Percentiles rank a stretch among this genome's conserved stretches.
Conservation (phyloP, 495 filamentous ascomycete species). For the Chaetomium tenue region DNA sequence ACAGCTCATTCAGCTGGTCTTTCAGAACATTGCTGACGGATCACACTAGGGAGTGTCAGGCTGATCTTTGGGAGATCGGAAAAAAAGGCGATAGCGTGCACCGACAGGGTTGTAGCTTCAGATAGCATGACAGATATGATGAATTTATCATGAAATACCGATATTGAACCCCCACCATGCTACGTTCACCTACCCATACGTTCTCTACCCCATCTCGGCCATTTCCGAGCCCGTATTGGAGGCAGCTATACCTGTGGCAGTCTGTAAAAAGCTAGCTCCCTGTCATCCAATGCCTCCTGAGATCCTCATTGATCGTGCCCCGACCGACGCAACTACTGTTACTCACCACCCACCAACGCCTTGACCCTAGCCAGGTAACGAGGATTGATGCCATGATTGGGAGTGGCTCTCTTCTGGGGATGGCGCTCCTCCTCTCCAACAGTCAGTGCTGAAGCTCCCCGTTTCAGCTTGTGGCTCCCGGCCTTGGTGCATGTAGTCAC, state of each 20-base stretch:
- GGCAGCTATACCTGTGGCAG: neutral
- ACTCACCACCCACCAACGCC: slow-evolving; percentile 5
- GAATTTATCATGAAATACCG: slow-evolving; percentile 6
- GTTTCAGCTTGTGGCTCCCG: neutral
- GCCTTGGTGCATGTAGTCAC: slow-evolving; percentile 6
- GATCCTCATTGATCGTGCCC: neutral
- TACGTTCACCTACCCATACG: too few relatives aligned
- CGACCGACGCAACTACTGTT: neutral
- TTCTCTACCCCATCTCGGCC: too few relatives aligned
- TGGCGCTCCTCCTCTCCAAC: neutral
- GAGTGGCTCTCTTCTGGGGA: neutral
- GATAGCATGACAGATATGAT: slow-evolving; percentile 25
- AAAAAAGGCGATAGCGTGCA: slow-evolving; percentile 24
- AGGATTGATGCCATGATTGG: neutral
- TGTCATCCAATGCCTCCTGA: neutral
- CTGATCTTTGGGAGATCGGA: slow-evolving; percentile 22
- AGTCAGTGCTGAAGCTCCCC: neutral
- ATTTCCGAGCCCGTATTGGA: neutral
- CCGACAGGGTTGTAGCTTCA: slow-evolving; percentile 12
- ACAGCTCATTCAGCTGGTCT: neutral
- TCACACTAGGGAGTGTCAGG: slow-evolving; percentile 22
- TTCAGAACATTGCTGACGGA: neutral
- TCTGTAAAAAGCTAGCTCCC: neutral
- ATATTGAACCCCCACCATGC: neutral
- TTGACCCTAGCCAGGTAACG: neutral